Evolutionary conservation across 176 grass and related monocot genomes (phyloP).

Genomic region (Triticum urartu): DNA sequence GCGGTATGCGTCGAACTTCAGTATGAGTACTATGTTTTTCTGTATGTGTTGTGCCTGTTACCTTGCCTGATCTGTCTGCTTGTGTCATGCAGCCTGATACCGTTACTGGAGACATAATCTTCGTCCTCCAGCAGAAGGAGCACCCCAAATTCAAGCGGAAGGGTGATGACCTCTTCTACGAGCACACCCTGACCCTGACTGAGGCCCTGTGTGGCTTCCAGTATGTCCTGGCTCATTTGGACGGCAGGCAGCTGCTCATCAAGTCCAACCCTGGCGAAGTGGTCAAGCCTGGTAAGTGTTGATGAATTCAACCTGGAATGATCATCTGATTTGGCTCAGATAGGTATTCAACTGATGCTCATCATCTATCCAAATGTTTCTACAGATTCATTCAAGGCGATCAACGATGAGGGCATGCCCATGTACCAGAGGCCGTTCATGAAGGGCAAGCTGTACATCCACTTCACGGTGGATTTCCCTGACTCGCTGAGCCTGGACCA

Average conservation of each 20-base stretch:
- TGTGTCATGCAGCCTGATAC: slow-evolving; percentile 55
- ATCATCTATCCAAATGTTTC: neutral
- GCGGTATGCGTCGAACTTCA: slow-evolving; percentile 30
- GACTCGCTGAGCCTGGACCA: slow-evolving; percentile 59
- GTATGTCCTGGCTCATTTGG: slow-evolving; percentile 58
- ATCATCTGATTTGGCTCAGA: neutral
- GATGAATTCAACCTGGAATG: neutral
- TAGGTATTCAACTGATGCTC: neutral
- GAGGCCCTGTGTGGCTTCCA: slow-evolving; percentile 68
- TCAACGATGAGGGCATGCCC: slow-evolving; percentile 90
- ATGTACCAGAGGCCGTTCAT: slow-evolving; percentile 83
- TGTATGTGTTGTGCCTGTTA: neutral
- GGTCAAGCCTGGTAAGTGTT: slow-evolving; percentile 56
- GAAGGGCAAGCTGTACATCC: slow-evolving; percentile 92
- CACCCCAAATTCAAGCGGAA: slow-evolving; percentile 76
- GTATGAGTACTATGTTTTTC: neutral
- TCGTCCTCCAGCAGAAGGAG: slow-evolving; percentile 78
- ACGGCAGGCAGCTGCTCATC: slow-evolving; percentile 73
- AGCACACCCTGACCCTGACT: slow-evolving; percentile 53
- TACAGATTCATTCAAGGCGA: slow-evolving; percentile 78
- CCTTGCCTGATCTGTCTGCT: neutral
- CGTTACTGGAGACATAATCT: slow-evolving; percentile 61
- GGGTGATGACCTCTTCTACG: slow-evolving; percentile 61
- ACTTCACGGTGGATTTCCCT: slow-evolving; percentile 77
- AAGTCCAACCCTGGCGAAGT: slow-evolving; percentile 82